These are phyloP conservation scores for Clarireedia monteithiana DNA, from an alignment of 2,329 filamentous ascomycete genomes.

Conservation along the genomic window DNA sequence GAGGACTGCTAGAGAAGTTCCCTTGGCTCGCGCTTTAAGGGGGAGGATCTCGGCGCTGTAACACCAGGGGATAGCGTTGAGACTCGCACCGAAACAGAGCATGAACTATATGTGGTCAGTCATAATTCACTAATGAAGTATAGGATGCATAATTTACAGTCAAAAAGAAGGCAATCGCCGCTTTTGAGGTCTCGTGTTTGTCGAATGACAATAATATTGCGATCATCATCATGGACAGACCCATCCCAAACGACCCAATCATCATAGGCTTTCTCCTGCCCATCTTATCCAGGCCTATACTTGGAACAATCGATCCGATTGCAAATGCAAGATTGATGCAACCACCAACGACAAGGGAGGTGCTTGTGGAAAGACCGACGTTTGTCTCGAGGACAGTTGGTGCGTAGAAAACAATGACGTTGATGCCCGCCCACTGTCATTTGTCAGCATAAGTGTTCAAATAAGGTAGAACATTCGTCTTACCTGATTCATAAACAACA, in stretches of 20 bases:
- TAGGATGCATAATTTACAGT: background rate
- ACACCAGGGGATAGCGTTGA: background rate
- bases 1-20: background rate
- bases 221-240: slow-evolving; percentile 37
- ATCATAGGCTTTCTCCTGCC: slow-evolving; percentile 75
- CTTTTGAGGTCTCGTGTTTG: background rate
- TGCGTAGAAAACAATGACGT: slow-evolving; percentile 17
- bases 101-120: background rate
- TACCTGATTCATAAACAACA: slow-evolving; percentile 1
- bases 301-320: slow-evolving; percentile 68
- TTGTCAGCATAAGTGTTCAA: background rate
- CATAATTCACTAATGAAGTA: background rate
- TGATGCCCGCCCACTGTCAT: slow-evolving; percentile 27
- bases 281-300: slow-evolving; percentile 74
- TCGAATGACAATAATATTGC: slow-evolving; percentile 33
- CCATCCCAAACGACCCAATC: slow-evolving; percentile 54
- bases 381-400: slow-evolving; percentile 50
- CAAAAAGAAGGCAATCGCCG: background rate
- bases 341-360: slow-evolving; percentile 29
- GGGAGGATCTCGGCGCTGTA: background rate
- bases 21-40: background rate
- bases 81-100: background rate
- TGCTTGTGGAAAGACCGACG: slow-evolving; percentile 48
- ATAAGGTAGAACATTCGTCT: background rate
- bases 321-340: slow-evolving; percentile 38